Percentiles rank a stretch among this genome's conserved stretches.
Conservation (phyloP, 2,329 filamentous ascomycete species). For the Paraconiothyrium sp. region DNA sequence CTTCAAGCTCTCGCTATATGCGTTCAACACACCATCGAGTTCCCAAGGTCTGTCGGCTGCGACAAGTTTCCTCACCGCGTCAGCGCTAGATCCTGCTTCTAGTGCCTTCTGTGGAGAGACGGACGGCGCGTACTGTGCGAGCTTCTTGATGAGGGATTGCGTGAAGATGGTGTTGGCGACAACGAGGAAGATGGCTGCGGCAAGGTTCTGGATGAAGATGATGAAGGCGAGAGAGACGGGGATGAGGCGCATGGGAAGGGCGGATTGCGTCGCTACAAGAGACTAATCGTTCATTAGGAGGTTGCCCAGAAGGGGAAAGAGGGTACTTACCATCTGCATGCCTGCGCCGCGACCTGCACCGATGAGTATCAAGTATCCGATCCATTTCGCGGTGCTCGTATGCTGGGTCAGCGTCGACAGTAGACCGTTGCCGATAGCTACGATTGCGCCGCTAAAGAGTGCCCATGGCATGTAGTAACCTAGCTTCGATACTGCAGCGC, state of each 20-base stretch:
- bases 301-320: neutral
- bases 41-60: conserved; percentile 25
- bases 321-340: conserved; percentile 33
- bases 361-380: conserved; percentile 39
- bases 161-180: conserved; percentile 41
- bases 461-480: conserved; percentile 45
- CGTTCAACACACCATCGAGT: conserved; percentile 31
- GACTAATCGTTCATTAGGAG: conserved; percentile 24
- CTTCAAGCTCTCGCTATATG: conserved; percentile 34
- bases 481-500: conserved; percentile 29
- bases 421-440: conserved; percentile 53
- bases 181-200: conserved; percentile 41
- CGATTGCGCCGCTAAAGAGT: conserved; percentile 39
- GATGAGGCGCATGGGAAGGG: conserved; percentile 36
- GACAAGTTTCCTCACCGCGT: conserved; percentile 33
- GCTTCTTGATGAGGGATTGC: conserved; percentile 28
- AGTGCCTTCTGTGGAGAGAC: conserved; percentile 32
- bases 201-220: conserved; percentile 50
- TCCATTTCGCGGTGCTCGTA: conserved; percentile 41
- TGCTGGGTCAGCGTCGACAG: conserved; percentile 50
- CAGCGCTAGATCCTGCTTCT: conserved; percentile 35
- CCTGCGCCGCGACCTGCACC: conserved; percentile 37
- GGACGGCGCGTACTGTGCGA: conserved; percentile 34
- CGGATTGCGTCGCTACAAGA: conserved; percentile 45
- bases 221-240: conserved; percentile 45